These are phyloP conservation scores for Microbotryomycetes sp. DNA, from an alignment of 1,284 basidiomycete genomes.

Conservation along the genomic window DNA sequence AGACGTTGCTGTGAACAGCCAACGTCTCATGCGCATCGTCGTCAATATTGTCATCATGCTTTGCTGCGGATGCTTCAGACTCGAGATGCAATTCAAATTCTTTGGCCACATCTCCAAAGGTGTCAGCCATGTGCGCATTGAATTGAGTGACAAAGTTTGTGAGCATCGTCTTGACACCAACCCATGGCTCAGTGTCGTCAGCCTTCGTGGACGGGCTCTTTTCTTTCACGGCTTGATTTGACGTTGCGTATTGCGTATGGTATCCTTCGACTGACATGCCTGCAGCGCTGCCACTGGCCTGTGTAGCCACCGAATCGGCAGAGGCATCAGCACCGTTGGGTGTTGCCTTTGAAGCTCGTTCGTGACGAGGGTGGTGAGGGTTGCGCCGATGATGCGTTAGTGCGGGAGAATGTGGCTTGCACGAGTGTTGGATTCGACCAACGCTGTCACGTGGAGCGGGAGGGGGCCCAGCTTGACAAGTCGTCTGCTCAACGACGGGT, in stretches of 20 bases:
- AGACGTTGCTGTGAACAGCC: slow-evolving; percentile 14
- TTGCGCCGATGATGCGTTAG: neutral
- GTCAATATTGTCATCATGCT: neutral
- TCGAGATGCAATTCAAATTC: slow-evolving; percentile 6
- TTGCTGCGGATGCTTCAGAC: neutral
- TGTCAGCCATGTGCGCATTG: slow-evolving; percentile 49
- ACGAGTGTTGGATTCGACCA: neutral
- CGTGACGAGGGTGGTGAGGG: neutral
- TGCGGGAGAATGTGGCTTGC: neutral
- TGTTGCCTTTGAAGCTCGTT: neutral
- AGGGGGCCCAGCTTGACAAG: neutral
- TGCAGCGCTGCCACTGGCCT: neutral
- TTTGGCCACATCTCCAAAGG: slow-evolving; percentile 46
- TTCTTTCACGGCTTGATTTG: no score
- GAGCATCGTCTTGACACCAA: slow-evolving; percentile 49
- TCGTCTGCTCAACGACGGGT: neutral
- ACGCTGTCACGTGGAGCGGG: neutral
- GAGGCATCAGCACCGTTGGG: no score
- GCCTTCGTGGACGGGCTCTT: no score
- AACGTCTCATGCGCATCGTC: neutral
- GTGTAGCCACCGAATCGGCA: no score
- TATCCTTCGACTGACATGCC: neutral
- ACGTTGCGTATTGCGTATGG: neutral
- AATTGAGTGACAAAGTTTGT: slow-evolving; percentile 57
- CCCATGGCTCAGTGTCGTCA: slow-evolving; percentile 34